Evolutionary conservation across 371 early-diverging fungal genomes (phyloP), one percentile per base, ranked within the genome.

Genomic region (Circinella minor): DNA sequence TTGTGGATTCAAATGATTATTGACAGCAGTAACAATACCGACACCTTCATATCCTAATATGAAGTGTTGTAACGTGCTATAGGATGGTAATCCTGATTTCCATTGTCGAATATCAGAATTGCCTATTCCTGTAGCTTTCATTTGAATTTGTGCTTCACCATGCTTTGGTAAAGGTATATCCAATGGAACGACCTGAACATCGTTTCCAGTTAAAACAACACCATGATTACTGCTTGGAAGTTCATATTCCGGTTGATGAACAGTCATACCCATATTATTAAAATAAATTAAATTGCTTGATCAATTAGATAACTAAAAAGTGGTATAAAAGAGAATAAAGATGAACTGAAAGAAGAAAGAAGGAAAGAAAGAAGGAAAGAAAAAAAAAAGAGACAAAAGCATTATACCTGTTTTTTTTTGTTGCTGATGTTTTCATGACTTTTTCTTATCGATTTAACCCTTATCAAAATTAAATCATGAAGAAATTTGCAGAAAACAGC

Each of bases 111-210:
- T 47, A 47, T 67, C 67, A 14, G 11, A 4, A 46, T 49, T 47
- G 6, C 48, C 38, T 59, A 67, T 61, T 4, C 61, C 20, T 8
- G 49, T 49, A 10, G 61, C 36, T 36, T 61, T 67, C 61, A 67
- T 67, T 14, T 67, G 67, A 6, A 67, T 61, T 37, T 60, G 67
- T 38, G 34, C 67, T 48, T 67, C 36, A 36, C 61, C 67, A 54
- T 4, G n/a, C 48, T 60, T 67, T 27, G 61, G 67, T 36, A 27
- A 37, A 36, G 65, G 65, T 38, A 65, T 17, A 17, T 48, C 54
- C 3, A 65, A 36, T 37, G 65, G 36, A 17, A 51, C 65, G 15
- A 65, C 14, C 4, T 51, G 54, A 5, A 65, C 36, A 3, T 36
- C 3, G 7, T 36, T 34, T 14, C 14, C 37, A 10, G 38, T 34